Conservation (phyloP, 257 asterid genomes). For the Primulina eburnea region DNA sequence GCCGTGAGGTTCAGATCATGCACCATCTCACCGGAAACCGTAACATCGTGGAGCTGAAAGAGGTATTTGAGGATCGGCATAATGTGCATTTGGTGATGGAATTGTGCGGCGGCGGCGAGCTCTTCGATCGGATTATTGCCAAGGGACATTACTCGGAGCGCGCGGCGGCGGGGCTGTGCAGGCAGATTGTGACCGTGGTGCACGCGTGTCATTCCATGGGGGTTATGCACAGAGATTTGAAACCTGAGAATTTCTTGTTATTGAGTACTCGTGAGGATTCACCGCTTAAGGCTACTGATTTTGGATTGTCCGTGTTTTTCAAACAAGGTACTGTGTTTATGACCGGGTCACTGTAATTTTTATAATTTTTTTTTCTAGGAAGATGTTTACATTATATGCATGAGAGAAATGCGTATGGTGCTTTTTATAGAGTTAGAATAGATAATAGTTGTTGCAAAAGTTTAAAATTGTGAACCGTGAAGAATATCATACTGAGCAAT, state of each 20-base stretch:
- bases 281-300: slow-evolving; percentile 83
- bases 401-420: background rate
- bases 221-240: slow-evolving; percentile 83
- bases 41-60: slow-evolving; percentile 74
- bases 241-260: slow-evolving; percentile 80
- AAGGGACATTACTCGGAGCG: slow-evolving; percentile 90
- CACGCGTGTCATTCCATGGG: slow-evolving; percentile 87
- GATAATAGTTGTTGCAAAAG: background rate
- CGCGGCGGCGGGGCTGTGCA: slow-evolving; percentile 89
- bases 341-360: too few relatives aligned
- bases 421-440: background rate
- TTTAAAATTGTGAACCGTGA: slow-evolving; percentile 8
- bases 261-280: slow-evolving; percentile 56
- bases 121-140: slow-evolving; percentile 73
- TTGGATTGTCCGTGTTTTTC: slow-evolving; percentile 70
- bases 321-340: slow-evolving; percentile 50
- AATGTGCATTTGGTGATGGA: slow-evolving; percentile 78
- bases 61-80: slow-evolving; percentile 74
- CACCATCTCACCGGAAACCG: slow-evolving; percentile 86
- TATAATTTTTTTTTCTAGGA: background rate
- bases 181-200: slow-evolving; percentile 83
- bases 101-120: slow-evolving; percentile 86
- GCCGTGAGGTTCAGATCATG: slow-evolving; percentile 94
- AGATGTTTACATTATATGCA: background rate
- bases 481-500: background rate